Evolutionary conservation across 2,329 filamentous ascomycete species (phyloP), one percentile per base, ranked within the genome.

Genomic region (Daldinia sp.): DNA sequence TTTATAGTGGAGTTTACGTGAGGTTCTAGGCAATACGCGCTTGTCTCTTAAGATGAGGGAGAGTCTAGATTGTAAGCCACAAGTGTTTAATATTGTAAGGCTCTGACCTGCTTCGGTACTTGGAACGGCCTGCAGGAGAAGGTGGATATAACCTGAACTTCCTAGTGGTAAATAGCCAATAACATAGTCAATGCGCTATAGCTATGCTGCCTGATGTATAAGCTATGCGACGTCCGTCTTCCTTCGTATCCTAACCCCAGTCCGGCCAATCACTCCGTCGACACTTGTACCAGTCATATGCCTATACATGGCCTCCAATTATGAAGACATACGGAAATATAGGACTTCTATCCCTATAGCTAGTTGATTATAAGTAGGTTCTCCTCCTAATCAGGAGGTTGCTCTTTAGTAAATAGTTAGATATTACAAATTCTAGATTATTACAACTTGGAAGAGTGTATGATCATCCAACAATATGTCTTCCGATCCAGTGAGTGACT

Each of bases 241-340:
- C 37, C 23, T 49, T 27, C 27, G 19, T 47, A 47, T 56, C 37
- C n/a, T 25, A 35, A 47, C 43, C 50, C 43, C 41, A 29, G 50
- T 54, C 21, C 30, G 32, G 8, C 59, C 59, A 62, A 62, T 62
- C 39, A 58, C 30, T 11, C 15, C 23, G 8, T 37, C 13, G 39
- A 62, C 59, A 58, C 53, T 58, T 62, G 59, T 52, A 53, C 52
- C 59, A 62, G 47, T 58, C 53, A 58, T 32, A 29, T 15, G 25
- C 29, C 8, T 8, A 41, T 48, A 21, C 45, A 61, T 32, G 27
- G 13, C 27, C 23, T 4, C 29, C 30, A n/a, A 55, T 19, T 11
- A 52, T 47, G 37, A 13, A 29, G 39, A 23, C 19, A 41, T 41
- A 10, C 9, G 7, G 8, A 41, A 17, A 58, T 62, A 53, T 62